Evolutionary conservation across 2,329 filamentous ascomycete species (phyloP).

Genomic region (Sarocladium kiliense): DNA sequence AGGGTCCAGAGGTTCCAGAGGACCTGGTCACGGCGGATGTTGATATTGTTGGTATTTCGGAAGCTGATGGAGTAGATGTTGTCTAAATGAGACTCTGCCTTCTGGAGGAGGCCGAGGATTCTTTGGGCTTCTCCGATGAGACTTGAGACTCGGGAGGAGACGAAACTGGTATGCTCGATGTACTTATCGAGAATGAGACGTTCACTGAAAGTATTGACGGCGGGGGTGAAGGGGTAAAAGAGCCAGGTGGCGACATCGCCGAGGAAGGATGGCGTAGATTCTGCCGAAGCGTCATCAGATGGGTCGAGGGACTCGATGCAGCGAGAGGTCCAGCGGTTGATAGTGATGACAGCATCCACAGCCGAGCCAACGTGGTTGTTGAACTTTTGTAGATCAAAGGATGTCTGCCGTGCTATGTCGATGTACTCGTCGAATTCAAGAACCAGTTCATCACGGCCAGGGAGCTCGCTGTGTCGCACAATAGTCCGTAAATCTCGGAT

Average conservation of each 20-base stretch:
- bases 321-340: slow-evolving; percentile 69
- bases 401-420: slow-evolving; percentile 58
- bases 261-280: slow-evolving; percentile 28
- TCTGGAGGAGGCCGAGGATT: slow-evolving; percentile 59
- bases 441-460: slow-evolving; percentile 64
- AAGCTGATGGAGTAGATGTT: slow-evolving; percentile 65
- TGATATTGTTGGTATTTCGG: slow-evolving; percentile 55
- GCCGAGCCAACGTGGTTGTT: slow-evolving; percentile 70
- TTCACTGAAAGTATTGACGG: slow-evolving; percentile 43
- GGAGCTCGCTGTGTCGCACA: slow-evolving; percentile 64
- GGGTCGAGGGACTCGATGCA: slow-evolving; percentile 58
- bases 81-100: slow-evolving; percentile 64
- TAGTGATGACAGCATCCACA: slow-evolving; percentile 68
- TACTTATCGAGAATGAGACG: slow-evolving; percentile 67
- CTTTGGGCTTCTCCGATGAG: slow-evolving; percentile 68
- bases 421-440: slow-evolving; percentile 75
- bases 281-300: slow-evolving; percentile 19
- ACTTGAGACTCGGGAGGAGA: slow-evolving; percentile 62
- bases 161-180: slow-evolving; percentile 62
- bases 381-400: slow-evolving; percentile 65
- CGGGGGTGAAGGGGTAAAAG: slow-evolving; percentile 59
- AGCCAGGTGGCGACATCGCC: slow-evolving; percentile 38
- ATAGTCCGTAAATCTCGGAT: slow-evolving; percentile 70
- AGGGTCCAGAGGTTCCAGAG: slow-evolving; percentile 69
- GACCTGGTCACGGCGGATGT: slow-evolving; percentile 57